Evolutionary conservation across 2,329 filamentous ascomycete species (phyloP), one percentile per base, ranked within the genome.

Genomic region (Colletotrichum musicola): DNA sequence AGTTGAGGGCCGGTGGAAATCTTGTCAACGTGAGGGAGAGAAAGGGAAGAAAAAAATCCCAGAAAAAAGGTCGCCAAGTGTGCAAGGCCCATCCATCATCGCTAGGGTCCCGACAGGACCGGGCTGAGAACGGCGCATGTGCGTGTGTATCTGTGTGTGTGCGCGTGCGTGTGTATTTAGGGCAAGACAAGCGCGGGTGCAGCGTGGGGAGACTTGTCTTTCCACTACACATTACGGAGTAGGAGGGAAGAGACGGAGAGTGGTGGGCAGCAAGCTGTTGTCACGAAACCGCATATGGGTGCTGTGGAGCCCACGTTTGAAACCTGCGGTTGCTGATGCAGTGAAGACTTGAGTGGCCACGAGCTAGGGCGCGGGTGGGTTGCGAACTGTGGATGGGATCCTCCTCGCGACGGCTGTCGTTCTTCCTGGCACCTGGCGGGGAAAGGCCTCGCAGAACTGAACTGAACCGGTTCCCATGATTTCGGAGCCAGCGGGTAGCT

Each of bases 271-370:
- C 54, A 59, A 60, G 57, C 57, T 51, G 57, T 76, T 74, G 74
- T 71, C 73, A 75, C 75, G 76, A 76, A 75, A 77, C 74, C 73
- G 75, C 74, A 75, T 74, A 68, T 44, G 42, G 53, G 44, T 64
- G 62, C 49, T 65, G 65, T 69, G 62, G 65, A 66, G 62, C 55
- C 54, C 61, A 30, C 47, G 53, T 69, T 59, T 69, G 65, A 69
- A 69, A 69, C 65, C 57, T 67, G 51, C 63, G 25, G 62, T 62
- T 62, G 56, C 66, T 67, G 66, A 67, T 62, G 66, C 66, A 69
- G 44, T 62, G 61, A 66, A 59, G 57, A 69, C 54, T 67, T 44
- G 50, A 57, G 62, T 47, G 56, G 50, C 62, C 62, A 46, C 46
- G 40, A 46, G 50, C 62, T 35, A n/a, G 49, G 35, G 22, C 55